phyloP scores from a whole-genome alignment of 139 green algal species.

The Ostreobium quekettii region DNA sequence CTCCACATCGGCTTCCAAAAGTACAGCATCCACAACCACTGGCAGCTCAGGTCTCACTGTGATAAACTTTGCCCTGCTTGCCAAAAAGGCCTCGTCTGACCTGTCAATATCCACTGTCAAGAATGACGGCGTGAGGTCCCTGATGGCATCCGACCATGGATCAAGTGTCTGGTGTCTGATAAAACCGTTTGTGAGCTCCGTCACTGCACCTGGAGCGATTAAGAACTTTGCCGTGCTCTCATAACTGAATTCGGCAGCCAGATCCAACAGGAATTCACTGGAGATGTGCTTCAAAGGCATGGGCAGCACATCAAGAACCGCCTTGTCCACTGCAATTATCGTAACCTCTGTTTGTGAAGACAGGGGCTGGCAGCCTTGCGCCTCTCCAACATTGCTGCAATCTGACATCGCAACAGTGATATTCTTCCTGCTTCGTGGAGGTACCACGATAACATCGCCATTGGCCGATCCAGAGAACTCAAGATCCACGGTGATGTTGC shows the following conservation, averaged over 20 bases:
- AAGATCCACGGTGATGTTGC: too few relatives aligned
- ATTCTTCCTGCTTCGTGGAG: too few relatives aligned
- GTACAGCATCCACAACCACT: not conserved
- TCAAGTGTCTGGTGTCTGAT: not conserved
- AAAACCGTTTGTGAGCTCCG: not conserved
- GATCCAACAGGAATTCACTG: not conserved
- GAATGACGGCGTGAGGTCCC: not conserved
- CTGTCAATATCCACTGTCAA: not conserved
- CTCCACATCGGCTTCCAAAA: not conserved
- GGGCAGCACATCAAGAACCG: conserved; percentile 45
- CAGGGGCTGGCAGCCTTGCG: too few relatives aligned
- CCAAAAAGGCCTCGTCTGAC: conserved; percentile 15
- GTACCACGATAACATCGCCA: too few relatives aligned
- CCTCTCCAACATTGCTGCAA: too few relatives aligned
- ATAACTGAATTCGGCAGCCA: conserved; percentile 2
- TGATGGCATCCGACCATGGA: conserved; percentile 6
- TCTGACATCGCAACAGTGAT: too few relatives aligned
- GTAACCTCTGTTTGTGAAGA: too few relatives aligned
- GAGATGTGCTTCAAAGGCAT: conserved; percentile 27
- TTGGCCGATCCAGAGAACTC: too few relatives aligned
- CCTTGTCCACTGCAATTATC: conserved; percentile 41
- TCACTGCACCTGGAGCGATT: conserved; percentile 3
- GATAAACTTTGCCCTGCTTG: conserved; percentile 11
- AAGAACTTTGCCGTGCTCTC: not conserved
- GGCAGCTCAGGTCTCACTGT: conserved; percentile 17